Evolutionary conservation across 768 basidiomycete genomes (phyloP).

Genomic region (Tulasnella sp.): DNA sequence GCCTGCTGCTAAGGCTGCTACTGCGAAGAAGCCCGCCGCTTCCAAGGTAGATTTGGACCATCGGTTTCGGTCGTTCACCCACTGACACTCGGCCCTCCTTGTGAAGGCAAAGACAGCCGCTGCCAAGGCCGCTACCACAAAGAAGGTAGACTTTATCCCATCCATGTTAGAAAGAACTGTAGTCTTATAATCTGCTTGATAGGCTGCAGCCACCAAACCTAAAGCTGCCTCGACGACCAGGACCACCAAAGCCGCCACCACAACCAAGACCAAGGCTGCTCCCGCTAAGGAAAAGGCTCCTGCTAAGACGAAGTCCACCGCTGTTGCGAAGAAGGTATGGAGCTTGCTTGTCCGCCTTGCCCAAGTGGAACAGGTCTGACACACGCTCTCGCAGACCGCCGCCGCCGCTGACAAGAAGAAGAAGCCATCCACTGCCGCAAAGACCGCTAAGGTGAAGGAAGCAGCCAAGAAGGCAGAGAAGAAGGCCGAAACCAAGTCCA

Average conservation of each 20-base stretch:
- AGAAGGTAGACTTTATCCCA: not conserved
- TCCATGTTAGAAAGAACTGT: not conserved
- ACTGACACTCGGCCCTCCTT: not conserved
- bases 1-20: slow-evolving; percentile 41
- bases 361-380: not conserved
- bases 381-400: not conserved
- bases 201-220: slow-evolving; percentile 7
- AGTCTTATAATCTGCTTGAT: not conserved
- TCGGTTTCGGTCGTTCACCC: not conserved
- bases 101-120: slow-evolving; percentile 4
- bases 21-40: slow-evolving; percentile 39
- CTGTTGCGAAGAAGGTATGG: slow-evolving; percentile 26
- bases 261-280: slow-evolving; percentile 10
- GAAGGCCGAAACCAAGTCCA: slow-evolving; percentile 25
- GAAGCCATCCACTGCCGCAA: slow-evolving; percentile 25
- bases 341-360: not conserved
- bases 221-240: slow-evolving; percentile 19
- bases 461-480: slow-evolving; percentile 27
- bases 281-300: slow-evolving; percentile 9
- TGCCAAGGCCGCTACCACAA: slow-evolving; percentile 13
- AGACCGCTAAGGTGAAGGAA: slow-evolving; percentile 19
- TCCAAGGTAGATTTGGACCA: slow-evolving; percentile 24
- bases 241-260: not conserved
- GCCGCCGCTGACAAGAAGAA: slow-evolving; percentile 13
- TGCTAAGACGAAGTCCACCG: slow-evolving; percentile 4